Percentiles rank a stretch among this genome's conserved stretches.
Conservation (phyloP, 2,329 filamentous ascomycete genomes). For the Fonsecaea monophora region DNA sequence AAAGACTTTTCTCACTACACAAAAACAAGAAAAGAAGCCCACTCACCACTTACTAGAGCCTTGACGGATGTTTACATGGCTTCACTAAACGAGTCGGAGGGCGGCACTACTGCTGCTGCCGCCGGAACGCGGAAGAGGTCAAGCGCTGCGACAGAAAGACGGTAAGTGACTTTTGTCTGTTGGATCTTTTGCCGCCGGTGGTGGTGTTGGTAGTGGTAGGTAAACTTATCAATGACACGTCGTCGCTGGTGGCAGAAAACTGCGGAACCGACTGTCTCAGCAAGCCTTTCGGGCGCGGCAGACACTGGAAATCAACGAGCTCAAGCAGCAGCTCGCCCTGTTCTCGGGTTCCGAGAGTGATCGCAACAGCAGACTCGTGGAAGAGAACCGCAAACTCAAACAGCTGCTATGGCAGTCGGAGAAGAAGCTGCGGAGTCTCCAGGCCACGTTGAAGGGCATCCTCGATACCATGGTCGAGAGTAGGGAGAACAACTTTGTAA, state of each 20-base stretch:
- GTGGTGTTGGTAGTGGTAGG: too few relatives aligned
- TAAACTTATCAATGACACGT: too few relatives aligned
- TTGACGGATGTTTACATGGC: not conserved
- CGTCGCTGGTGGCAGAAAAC: slow-evolving; percentile 15
- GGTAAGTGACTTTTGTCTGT: not conserved
- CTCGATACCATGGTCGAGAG: slow-evolving; percentile 18
- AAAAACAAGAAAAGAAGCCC: too few relatives aligned
- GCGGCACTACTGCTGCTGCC: not conserved
- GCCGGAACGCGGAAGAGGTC: not conserved
- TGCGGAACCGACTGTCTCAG: slow-evolving; percentile 32
- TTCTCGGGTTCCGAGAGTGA: slow-evolving; percentile 29
- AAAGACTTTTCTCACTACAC: too few relatives aligned
- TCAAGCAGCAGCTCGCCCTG: slow-evolving; percentile 25
- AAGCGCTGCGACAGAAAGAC: slow-evolving; percentile 21
- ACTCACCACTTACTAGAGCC: not conserved
- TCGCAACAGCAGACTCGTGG: slow-evolving; percentile 19
- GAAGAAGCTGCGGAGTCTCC: slow-evolving; percentile 28
- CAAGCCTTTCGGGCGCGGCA: slow-evolving; percentile 33
- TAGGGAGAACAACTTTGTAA: slow-evolving; percentile 13
- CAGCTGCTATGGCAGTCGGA: slow-evolving; percentile 25
- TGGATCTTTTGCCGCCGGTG: too few relatives aligned
- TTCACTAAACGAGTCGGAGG: not conserved
- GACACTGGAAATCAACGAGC: slow-evolving; percentile 24
- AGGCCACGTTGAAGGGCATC: slow-evolving; percentile 25
- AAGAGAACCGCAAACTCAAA: slow-evolving; percentile 26